These are phyloP conservation scores for Scleroderma bovista DNA, from an alignment of 768 basidiomycete species.

Conservation along the genomic window DNA sequence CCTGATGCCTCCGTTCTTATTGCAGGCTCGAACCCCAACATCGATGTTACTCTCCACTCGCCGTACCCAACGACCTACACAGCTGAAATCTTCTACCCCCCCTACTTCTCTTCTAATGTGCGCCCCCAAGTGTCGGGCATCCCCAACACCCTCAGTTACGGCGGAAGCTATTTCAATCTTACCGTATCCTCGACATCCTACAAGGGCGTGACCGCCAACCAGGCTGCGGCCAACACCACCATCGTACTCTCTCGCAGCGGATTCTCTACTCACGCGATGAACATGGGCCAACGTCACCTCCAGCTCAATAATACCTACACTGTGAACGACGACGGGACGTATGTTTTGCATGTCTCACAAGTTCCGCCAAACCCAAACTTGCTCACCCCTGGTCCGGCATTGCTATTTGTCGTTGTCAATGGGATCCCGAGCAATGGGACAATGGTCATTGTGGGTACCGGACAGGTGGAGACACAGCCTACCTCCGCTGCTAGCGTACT, in stretches of 20 bases:
- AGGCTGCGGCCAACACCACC: slow-evolving; percentile 66
- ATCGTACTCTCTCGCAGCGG: slow-evolving; percentile 82
- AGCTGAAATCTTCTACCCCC: slow-evolving; percentile 87
- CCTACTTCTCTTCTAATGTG: slow-evolving; percentile 66
- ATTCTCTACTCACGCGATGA: slow-evolving; percentile 82
- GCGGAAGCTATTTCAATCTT: slow-evolving; percentile 76
- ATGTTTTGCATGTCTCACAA: slow-evolving; percentile 76
- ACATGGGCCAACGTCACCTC: slow-evolving; percentile 78
- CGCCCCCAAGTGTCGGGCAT: slow-evolving; percentile 69
- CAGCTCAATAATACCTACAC: slow-evolving; percentile 85
- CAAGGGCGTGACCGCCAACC: slow-evolving; percentile 52
- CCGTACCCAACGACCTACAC: slow-evolving; percentile 73
- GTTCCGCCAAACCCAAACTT: slow-evolving; percentile 80
- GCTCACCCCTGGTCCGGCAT: slow-evolving; percentile 84
- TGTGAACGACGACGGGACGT: slow-evolving; percentile 70
- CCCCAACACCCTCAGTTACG: slow-evolving; percentile 76
- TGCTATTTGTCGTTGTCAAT: slow-evolving; percentile 77
- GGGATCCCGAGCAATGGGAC: slow-evolving; percentile 82
- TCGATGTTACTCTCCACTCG: slow-evolving; percentile 65
- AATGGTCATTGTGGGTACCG: slow-evolving; percentile 73
- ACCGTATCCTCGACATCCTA: slow-evolving; percentile 62
- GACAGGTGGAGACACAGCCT: slow-evolving; percentile 70
- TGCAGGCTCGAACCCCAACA: slow-evolving; percentile 91
- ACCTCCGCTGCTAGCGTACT: slow-evolving; percentile 38
- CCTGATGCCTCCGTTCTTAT: slow-evolving; percentile 83